Evolutionary conservation across 176 grass and related monocot species (phyloP).

Genomic region (Melocanna baccifera): DNA sequence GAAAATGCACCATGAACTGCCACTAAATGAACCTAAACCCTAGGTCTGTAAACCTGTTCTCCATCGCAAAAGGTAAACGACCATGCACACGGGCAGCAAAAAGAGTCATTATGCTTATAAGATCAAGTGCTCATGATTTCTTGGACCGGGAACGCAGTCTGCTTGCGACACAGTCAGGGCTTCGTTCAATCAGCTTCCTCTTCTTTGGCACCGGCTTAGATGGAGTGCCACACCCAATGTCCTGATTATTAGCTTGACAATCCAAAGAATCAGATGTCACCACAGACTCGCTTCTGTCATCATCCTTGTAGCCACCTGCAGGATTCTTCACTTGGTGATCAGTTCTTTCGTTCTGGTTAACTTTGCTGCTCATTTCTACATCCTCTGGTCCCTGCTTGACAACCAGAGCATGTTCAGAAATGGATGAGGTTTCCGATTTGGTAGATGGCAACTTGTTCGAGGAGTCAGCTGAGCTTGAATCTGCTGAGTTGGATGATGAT

Average conservation of each 20-base stretch:
- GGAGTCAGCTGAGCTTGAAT: conserved; percentile 36
- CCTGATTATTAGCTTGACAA: conserved; percentile 12
- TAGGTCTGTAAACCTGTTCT: neutral
- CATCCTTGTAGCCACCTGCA: neutral
- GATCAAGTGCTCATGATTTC: conserved; percentile 16
- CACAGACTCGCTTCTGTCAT: conserved; percentile 7
- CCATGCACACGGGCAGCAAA: neutral
- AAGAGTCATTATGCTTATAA: neutral
- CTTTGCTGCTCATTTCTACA: conserved; percentile 32
- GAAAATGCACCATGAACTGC: neutral
- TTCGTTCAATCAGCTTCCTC: conserved; percentile 39
- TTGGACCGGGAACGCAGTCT: conserved; percentile 38
- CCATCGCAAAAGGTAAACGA: neutral
- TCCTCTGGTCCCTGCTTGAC: neutral
- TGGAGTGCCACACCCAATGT: conserved; percentile 24
- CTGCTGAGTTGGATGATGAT: conserved; percentile 9
- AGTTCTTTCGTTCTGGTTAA: neutral
- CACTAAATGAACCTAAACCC: neutral
- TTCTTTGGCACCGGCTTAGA: conserved; percentile 21
- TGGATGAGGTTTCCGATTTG: conserved; percentile 5
- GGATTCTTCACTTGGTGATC: neutral
- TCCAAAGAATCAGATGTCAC: conserved; percentile 29
- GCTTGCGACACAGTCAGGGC: conserved; percentile 46
- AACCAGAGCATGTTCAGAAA: conserved; percentile 25
- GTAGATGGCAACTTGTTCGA: conserved; percentile 8